These are phyloP conservation scores for Trichoderma atroviride DNA, from an alignment of 2,329 filamentous ascomycete species.

Conservation along the genomic window DNA sequence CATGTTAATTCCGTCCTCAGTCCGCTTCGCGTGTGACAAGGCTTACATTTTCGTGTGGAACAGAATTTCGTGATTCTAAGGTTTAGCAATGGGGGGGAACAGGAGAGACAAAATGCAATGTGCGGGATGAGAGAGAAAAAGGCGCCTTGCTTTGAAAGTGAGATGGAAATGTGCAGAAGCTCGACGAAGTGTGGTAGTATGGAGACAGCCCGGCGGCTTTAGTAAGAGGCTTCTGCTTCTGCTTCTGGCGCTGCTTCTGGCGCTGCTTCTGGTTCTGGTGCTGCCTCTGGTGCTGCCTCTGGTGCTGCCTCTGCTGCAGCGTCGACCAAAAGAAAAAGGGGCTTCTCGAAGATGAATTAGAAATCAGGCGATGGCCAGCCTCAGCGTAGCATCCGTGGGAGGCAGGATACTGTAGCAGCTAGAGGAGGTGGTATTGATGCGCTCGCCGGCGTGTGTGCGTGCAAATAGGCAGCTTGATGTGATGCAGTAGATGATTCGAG, in stretches of 20 bases:
- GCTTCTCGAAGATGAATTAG: neutral
- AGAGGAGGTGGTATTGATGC: neutral
- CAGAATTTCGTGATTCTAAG: neutral
- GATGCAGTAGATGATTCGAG: slow-evolving; percentile 5
- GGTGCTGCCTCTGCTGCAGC: neutral
- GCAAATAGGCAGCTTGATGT: neutral
- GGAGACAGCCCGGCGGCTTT: neutral
- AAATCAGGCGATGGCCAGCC: slow-evolving; percentile 3
- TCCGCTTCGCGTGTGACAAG: neutral
- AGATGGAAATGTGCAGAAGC: slow-evolving; percentile 7
- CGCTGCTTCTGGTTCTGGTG: neutral
- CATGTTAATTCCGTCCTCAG: neutral
- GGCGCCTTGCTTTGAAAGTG: neutral
- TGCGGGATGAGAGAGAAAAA: neutral
- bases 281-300: neutral
- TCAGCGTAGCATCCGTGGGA: neutral
- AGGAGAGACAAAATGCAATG: neutral
- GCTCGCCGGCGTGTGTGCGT: neutral
- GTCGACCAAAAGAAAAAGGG: no score
- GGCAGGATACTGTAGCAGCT: neutral
- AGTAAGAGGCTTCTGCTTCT: neutral
- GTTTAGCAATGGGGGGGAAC: neutral
- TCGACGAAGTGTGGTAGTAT: neutral
- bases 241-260: neutral
- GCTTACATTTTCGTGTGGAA: slow-evolving; percentile 19